Evolutionary conservation across 1,284 basidiomycete genomes (phyloP).

Genomic region (Moesziomyces sp.): DNA sequence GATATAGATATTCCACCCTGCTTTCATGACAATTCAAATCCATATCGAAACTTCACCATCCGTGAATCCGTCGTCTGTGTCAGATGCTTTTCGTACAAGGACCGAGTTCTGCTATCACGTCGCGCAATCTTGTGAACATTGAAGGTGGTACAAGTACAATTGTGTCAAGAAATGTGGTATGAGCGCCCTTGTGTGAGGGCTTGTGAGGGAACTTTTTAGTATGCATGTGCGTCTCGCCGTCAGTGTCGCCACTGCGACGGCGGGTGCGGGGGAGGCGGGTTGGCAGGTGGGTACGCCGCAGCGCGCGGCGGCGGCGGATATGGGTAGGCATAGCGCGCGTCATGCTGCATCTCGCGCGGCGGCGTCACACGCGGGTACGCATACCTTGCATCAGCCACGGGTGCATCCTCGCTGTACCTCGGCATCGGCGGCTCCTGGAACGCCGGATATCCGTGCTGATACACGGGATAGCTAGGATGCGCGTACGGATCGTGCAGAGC

Average conservation of each 20-base stretch:
- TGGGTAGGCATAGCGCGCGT: background rate
- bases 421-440: background rate
- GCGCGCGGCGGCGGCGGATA: background rate
- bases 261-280: background rate
- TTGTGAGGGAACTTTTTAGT: background rate
- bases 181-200: background rate
- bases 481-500: background rate
- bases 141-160: slow-evolving; percentile 24
- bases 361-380: background rate
- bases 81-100: too few species aligned
- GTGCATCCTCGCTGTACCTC: background rate
- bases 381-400: background rate
- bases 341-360: background rate
- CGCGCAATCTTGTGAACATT: background rate
- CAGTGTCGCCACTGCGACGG: background rate
- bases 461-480: background rate
- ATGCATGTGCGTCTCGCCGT: background rate
- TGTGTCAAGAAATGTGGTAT: background rate
- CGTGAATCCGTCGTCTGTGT: too few species aligned
- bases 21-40: too few species aligned
- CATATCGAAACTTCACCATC: too few species aligned
- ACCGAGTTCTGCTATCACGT: too few species aligned
- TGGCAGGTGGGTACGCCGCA: background rate
- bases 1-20: too few species aligned
- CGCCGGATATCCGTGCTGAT: background rate